Base-by-base conservation (phyloP, 1,284 basidiomycete species). In the Vanrija sp. region DNA sequence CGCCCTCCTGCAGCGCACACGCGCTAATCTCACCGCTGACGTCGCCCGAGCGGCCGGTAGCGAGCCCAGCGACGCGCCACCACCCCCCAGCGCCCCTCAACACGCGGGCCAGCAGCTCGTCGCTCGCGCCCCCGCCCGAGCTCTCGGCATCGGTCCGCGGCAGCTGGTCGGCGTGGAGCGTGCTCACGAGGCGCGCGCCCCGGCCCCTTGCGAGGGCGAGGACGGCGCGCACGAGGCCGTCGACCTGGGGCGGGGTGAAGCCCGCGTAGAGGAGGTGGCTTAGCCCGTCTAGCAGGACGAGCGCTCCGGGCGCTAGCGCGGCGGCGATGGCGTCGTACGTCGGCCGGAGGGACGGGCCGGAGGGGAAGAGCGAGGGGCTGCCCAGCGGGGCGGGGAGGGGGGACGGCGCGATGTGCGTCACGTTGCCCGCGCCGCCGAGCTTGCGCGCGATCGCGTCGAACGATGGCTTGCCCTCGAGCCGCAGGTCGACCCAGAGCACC, bases 201-300 rank as follows among this genome's bases (percentile, higher is more conserved):
- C 50, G 62, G 8, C 44, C 18, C 23, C 61, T 35, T 6, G 47
- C 53, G 18, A 47, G 42, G 3, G 61, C 52, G 10, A 65, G 52
- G 3, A 63, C 41, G 0, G 71, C 68, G 23, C 73, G 61, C 39
- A 71, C 64, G 49, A 75, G 66, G n/a, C 63, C 59, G 5, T 36
- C n/a, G 6, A 75, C 51, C 0, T 62, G 56, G 3, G 31, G 43
- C 6, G 60, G n/a, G 0, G 53, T 24, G 44, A 72, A 60, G 0
- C 72, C 75, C 37, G 66, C 64, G 43, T 53, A 61, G 5, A 54
- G n/a, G 15, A 75, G 53, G 24, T 70, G 65, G 23, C 56, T 59
- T 16, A 75, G 54, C 15, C 72, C 73, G 51, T 75, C 73, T 6
- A 76, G 60, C 15, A 76, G 53, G 10, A 76, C 47, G 46, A 76